phyloP scores from a whole-genome alignment of 192 early-diverging fungal species.

The Coemansia sp. region DNA sequence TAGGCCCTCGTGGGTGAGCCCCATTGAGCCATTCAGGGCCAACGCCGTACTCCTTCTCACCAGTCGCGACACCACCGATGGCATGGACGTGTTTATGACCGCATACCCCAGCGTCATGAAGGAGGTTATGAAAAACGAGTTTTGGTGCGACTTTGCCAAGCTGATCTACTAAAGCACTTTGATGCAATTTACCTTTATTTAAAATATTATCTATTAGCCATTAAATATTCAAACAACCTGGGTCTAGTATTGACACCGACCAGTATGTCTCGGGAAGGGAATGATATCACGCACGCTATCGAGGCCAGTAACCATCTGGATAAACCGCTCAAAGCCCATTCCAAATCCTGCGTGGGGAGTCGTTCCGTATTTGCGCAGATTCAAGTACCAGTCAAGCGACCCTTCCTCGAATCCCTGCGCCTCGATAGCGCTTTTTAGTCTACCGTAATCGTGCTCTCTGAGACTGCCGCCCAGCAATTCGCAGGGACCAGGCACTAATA shows the following conservation, averaged over 20 bases:
- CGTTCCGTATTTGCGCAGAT: conserved; percentile 80
- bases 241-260: conserved; percentile 61
- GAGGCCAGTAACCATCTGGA: conserved; percentile 78
- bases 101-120: conserved; percentile 46
- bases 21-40: conserved; percentile 47
- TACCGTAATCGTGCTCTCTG: conserved; percentile 71
- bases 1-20: conserved; percentile 48
- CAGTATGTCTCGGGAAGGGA: conserved; percentile 61
- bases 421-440: conserved; percentile 60
- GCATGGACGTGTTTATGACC: conserved; percentile 52
- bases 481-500: conserved; percentile 83
- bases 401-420: conserved; percentile 62
- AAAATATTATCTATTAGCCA: not conserved
- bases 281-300: conserved; percentile 80
- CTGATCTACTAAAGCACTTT: conserved; percentile 30
- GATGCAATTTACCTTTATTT: not conserved
- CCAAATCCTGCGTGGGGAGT: conserved; percentile 91
- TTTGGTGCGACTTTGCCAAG: conserved; percentile 35
- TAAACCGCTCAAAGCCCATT: conserved; percentile 84
- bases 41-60: conserved; percentile 45
- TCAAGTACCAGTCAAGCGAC: conserved; percentile 85
- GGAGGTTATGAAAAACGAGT: conserved; percentile 47
- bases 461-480: conserved; percentile 86
- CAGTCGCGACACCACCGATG: conserved; percentile 27
- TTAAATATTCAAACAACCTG: not conserved